Evolutionary conservation across 2,329 filamentous ascomycete genomes (phyloP), one percentile per base, ranked within the genome.

Genomic region (Apiospora sp.): DNA sequence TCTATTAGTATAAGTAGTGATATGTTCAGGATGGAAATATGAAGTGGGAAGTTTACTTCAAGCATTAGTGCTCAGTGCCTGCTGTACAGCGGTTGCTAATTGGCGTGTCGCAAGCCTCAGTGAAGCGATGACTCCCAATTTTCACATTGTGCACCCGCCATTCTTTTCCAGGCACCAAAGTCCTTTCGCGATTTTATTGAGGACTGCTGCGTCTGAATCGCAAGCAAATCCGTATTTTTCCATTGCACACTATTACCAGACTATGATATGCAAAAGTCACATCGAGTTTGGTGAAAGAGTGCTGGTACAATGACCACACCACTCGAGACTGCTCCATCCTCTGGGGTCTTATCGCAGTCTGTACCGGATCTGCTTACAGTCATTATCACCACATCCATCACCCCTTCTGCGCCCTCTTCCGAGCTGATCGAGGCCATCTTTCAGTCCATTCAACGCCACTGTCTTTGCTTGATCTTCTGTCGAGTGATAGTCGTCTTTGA

Each of bases 341-440:
- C 43, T 14, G 67, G 22, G 43, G 27, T 2, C 8, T 12, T 44
- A 4, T 27, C n/a, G 19, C 48, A 30, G 16, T 37, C 43, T 46
- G 67, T 49, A 34, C n/a, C 67, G 8, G 34, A 70, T 48, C 46
- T 77, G 34, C 61, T 87, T 48, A 87, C 85, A 0, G 77, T 87
- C 69, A 83, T 89, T 68, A 83, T 90, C 74, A 89, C 88, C 1
- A 89, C 87, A 0, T 89, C 88, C 2, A 84, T 87, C 0, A 89
- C 87, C 0, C 88, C 88, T 0, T 89, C 87, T 0, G 84, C 86
- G 0, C 88, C 88, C 0, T 86, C 86, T 0, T 87, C 87, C 0
- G 87, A 88, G 22, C 83, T 90, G 0, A 75, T 89, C n/a, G 83
- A 82, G 0, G 77, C 84, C 0, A 84, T 89, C 2, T 69, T 89